phyloP scores from a whole-genome alignment of 768 basidiomycete genomes.

The Suillus discolor region DNA sequence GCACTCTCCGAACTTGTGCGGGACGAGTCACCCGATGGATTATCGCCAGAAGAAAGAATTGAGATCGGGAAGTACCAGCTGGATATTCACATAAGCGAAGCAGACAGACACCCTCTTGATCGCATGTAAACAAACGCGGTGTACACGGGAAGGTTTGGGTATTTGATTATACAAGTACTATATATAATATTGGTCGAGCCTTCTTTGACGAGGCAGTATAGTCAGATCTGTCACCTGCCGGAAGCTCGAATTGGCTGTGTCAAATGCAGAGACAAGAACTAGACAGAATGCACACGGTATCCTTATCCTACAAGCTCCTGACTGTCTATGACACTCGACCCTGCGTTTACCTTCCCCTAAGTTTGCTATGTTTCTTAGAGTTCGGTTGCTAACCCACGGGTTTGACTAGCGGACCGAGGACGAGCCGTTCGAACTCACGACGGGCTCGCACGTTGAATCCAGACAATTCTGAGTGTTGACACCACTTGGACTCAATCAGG shows the following conservation, averaged over 20 bases:
- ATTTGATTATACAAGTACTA: conserved; percentile 23
- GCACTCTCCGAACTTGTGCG: conserved; percentile 34
- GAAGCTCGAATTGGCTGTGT: background rate
- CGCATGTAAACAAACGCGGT: conserved; percentile 46
- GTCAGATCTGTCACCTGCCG: conserved; percentile 1
- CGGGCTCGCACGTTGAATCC: background rate
- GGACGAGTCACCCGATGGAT: conserved; percentile 33
- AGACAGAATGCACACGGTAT: background rate
- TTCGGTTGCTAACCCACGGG: background rate
- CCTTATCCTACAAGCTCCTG: background rate
- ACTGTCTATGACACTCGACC: background rate
- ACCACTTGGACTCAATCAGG: background rate
- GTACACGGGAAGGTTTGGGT: conserved; percentile 16
- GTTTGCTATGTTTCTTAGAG: background rate
- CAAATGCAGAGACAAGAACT: background rate
- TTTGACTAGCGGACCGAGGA: background rate
- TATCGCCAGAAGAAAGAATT: conserved; percentile 36
- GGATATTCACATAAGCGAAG: conserved; percentile 71
- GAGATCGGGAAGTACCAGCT: conserved; percentile 29
- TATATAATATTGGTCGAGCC: background rate
- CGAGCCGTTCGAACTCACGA: background rate
- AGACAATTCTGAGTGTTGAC: background rate
- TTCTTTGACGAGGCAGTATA: background rate
- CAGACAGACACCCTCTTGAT: conserved; percentile 75
- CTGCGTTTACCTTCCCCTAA: background rate